Conservation (phyloP, 2,329 filamentous ascomycete genomes). For the Hymenotorrendiella dingleyae region DNA sequence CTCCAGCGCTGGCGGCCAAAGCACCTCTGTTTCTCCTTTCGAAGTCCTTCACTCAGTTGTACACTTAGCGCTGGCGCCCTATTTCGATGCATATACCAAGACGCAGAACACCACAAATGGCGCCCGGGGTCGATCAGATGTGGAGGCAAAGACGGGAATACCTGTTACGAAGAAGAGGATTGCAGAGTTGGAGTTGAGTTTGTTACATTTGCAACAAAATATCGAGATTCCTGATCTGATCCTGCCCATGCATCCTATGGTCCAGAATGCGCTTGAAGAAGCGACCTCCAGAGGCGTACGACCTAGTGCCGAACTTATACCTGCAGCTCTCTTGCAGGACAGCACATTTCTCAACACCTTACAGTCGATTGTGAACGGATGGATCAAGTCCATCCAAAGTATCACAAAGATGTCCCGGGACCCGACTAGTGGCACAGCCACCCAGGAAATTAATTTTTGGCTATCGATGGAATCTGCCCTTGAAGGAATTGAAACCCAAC, state of each 20-base stretch:
- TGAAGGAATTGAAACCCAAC: conserved; percentile 83
- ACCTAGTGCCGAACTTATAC: conserved; percentile 73
- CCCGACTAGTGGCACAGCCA: conserved; percentile 68
- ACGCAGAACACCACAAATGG: conserved; percentile 63
- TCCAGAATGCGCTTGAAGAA: conserved; percentile 78
- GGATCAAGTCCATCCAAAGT: conserved; percentile 97
- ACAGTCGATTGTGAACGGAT: conserved; percentile 89
- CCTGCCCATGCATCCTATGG: conserved; percentile 79
- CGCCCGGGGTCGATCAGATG: conserved; percentile 68
- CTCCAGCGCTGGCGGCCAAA: conserved; percentile 60
- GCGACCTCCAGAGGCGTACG: conserved; percentile 61
- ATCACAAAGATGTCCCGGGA: conserved; percentile 94
- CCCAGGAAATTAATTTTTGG: conserved; percentile 99
- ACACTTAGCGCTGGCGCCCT: conserved; percentile 85
- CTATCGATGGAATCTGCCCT: conserved; percentile 91
- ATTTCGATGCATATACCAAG: conserved; percentile 95
- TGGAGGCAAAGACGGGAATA: conserved; percentile 89
- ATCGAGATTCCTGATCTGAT: conserved; percentile 93
- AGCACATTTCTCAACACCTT: conserved; percentile 90
- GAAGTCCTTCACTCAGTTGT: conserved; percentile 89
- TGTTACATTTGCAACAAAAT: conserved; percentile 92
- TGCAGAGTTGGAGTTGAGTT: conserved; percentile 84
- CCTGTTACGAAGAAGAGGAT: conserved; percentile 97
- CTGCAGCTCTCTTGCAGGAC: conserved; percentile 70
- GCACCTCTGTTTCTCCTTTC: conserved; percentile 74